Percentiles rank a stretch among this genome's conserved stretches.
Evolutionary conservation across 441 rosid genomes (phyloP).

Genomic region (Metrosideros polymorpha): DNA sequence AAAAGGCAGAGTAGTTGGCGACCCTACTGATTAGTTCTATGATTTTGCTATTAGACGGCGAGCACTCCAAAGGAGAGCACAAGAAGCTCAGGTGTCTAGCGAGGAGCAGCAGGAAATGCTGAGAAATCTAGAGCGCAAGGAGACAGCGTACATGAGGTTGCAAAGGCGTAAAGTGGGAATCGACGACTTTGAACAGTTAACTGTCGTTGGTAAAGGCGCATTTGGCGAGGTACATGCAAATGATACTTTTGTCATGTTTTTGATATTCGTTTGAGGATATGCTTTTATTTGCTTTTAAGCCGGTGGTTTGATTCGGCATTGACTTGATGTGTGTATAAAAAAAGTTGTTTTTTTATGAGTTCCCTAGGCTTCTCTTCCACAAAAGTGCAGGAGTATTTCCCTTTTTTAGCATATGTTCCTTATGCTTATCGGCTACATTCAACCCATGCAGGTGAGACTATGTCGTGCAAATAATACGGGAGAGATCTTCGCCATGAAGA

Average conservation of each 20-base stretch:
- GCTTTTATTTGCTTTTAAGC: neutral
- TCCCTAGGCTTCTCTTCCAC: neutral
- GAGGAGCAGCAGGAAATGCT: slow-evolving; percentile 90
- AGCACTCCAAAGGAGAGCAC: slow-evolving; percentile 70
- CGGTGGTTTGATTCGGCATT: neutral
- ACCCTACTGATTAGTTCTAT: neutral
- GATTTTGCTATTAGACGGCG: slow-evolving; percentile 47
- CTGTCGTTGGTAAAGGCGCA: slow-evolving; percentile 88
- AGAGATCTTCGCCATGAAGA: slow-evolving; percentile 90
- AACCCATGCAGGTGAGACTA: slow-evolving; percentile 56
- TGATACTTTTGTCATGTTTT: neutral
- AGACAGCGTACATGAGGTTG: slow-evolving; percentile 84
- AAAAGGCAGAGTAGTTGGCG: neutral
- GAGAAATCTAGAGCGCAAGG: slow-evolving; percentile 80
- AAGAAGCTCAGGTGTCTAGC: slow-evolving; percentile 69
- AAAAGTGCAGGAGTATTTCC: neutral
- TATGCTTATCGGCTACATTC: neutral
- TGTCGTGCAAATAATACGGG: slow-evolving; percentile 75
- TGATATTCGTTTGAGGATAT: neutral
- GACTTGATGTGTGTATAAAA: neutral
- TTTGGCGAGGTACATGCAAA: slow-evolving; percentile 67
- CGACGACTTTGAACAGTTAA: slow-evolving; percentile 84
- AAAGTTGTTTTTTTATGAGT: neutral
- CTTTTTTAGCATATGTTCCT: neutral
- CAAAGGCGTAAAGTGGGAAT: slow-evolving; percentile 92